These are phyloP conservation scores for Botryotinia convoluta DNA, from an alignment of 2,329 filamentous ascomycete genomes.

Conservation along the genomic window DNA sequence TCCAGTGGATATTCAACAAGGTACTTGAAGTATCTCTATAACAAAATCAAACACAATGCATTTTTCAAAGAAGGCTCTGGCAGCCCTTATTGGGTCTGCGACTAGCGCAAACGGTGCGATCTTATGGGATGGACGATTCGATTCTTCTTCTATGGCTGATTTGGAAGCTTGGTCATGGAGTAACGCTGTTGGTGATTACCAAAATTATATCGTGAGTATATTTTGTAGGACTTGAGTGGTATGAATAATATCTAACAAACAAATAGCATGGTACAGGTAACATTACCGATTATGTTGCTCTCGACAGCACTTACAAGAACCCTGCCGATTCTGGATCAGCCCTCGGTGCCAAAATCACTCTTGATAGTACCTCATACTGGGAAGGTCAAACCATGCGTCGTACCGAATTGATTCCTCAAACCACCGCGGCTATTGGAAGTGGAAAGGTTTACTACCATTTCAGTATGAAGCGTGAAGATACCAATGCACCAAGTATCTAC, in stretches of 20 bases:
- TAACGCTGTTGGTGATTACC: constrained; percentile 68
- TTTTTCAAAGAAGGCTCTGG: constrained; percentile 29
- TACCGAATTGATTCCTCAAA: constrained; percentile 72
- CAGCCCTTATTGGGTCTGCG: constrained; percentile 28
- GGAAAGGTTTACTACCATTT: constrained; percentile 73
- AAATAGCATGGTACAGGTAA: constrained; percentile 53
- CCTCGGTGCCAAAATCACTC: constrained; percentile 67
- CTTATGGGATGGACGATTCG: constrained; percentile 66
- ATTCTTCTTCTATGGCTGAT: constrained; percentile 54
- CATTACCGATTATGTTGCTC: constrained; percentile 42
- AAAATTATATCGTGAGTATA: constrained; percentile 62
- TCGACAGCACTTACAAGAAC: constrained; percentile 50
- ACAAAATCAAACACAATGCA: constrained; percentile 25
- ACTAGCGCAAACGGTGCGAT: constrained; percentile 47
- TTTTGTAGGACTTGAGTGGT: neutral
- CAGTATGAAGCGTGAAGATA: constrained; percentile 57
- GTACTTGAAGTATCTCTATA: constrained; percentile 15
- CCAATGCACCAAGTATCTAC: constrained; percentile 58
- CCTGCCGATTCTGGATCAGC: constrained; percentile 55
- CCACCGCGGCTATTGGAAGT: constrained; percentile 59
- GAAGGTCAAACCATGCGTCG: constrained; percentile 70
- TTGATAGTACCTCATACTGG: constrained; percentile 64
- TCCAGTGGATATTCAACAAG: constrained; percentile 1
- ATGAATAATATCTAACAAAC: constrained; percentile 10
- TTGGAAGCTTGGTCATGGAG: constrained; percentile 63